These are phyloP conservation scores for Detonula confervacea DNA, from an alignment of 352 stramenopile genomes.

Conservation along the genomic window DNA sequence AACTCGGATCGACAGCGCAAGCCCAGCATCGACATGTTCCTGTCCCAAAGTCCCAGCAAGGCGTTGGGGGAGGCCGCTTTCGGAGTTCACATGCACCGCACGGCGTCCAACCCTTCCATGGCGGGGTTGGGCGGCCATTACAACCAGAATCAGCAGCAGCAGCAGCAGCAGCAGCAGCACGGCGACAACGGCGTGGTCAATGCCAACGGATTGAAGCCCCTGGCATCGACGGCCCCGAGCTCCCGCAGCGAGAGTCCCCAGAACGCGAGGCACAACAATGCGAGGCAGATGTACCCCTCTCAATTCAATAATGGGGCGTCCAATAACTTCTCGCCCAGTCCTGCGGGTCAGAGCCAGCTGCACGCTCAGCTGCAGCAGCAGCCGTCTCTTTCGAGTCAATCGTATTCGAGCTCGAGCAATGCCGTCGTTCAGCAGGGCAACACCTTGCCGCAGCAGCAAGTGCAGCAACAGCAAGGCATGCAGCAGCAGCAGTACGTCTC, in stretches of 20 bases:
- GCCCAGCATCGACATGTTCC: slow-evolving; percentile 73
- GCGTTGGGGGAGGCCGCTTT: slow-evolving; percentile 71
- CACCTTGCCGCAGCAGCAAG: slow-evolving; percentile 16
- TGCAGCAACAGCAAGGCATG: slow-evolving; percentile 37
- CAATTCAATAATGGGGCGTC: slow-evolving; percentile 1
- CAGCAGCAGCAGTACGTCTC: slow-evolving; percentile 50
- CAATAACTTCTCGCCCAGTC: not conserved
- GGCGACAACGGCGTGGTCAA: not conserved
- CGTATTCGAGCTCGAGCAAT: not conserved
- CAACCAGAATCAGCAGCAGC: too few species aligned
- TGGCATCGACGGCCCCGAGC: slow-evolving; percentile 46
- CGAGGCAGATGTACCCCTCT: slow-evolving; percentile 9
- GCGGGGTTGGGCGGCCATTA: too few species aligned
- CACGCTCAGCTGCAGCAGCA: slow-evolving; percentile 20
- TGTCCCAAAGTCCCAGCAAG: slow-evolving; percentile 80
- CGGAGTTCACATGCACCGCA: slow-evolving; percentile 44
- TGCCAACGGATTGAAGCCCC: slow-evolving; percentile 30
- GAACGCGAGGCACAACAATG: not conserved
- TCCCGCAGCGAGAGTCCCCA: slow-evolving; percentile 47
- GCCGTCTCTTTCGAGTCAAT: slow-evolving; percentile 1
- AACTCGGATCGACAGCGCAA: slow-evolving; percentile 47
- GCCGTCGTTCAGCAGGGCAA: slow-evolving; percentile 21
- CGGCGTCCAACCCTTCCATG: slow-evolving; percentile 28
- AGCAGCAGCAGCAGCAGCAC: not conserved
- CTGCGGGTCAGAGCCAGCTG: slow-evolving; percentile 9